These are phyloP conservation scores for Cucumis melo DNA, from an alignment of 306 rosid genomes.

Conservation along the genomic window DNA sequence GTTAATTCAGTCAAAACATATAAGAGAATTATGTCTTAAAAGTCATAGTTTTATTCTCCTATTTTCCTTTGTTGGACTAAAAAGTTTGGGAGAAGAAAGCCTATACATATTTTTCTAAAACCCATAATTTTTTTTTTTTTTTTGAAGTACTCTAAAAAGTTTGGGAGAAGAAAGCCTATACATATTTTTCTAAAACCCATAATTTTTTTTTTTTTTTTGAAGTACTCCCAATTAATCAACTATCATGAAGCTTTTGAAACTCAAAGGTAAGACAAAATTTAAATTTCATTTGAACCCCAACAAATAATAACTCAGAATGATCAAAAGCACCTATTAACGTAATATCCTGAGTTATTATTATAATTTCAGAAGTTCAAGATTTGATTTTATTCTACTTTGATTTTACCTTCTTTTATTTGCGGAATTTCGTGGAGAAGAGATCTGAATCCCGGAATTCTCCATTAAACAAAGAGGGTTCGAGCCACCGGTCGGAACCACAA, in stretches of 20 bases:
- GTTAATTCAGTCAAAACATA: neutral
- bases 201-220: too few species aligned
- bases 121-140: neutral
- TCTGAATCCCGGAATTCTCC: conserved; percentile 48
- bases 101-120: neutral
- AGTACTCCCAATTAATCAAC: neutral
- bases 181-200: neutral
- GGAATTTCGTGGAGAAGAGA: conserved; percentile 81
- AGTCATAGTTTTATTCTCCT: neutral
- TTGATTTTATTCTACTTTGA: too few species aligned
- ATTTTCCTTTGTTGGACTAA: neutral
- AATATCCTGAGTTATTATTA: too few species aligned
- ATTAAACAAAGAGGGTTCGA: conserved; percentile 27
- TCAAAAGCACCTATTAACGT: neutral
- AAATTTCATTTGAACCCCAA: neutral
- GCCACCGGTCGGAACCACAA: conserved; percentile 12
- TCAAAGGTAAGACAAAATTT: neutral
- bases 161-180: neutral
- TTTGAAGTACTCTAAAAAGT: too few species aligned
- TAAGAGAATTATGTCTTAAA: neutral
- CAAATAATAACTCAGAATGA: neutral
- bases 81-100: neutral
- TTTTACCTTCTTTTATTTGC: conserved; percentile 66
- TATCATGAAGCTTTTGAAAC: neutral
- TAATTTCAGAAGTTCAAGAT: too few species aligned